Percentiles rank a stretch among this genome's conserved stretches.
phyloP scores from a whole-genome alignment of 1,284 basidiomycete species.

The Fomes fomentarius region DNA sequence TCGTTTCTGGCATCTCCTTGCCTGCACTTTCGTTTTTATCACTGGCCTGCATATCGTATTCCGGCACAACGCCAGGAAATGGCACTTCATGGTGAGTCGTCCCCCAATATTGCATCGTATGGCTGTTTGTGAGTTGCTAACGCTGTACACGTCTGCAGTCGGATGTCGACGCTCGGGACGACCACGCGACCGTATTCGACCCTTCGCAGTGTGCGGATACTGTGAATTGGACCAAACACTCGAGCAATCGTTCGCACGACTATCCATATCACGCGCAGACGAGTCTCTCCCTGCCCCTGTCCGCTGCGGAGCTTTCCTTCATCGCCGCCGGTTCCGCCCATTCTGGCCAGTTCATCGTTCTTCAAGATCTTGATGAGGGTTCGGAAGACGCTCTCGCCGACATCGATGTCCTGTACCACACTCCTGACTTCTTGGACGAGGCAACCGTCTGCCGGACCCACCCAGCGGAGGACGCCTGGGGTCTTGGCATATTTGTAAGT shows the following conservation, averaged over 20 bases:
- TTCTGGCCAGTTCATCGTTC: constrained; percentile 28
- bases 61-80: background rate
- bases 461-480: constrained; percentile 24
- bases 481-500: constrained; percentile 37
- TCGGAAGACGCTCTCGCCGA: constrained; percentile 25
- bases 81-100: background rate
- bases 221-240: background rate
- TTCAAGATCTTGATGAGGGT: constrained; percentile 16
- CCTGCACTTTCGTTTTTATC: constrained; percentile 11
- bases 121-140: no score
- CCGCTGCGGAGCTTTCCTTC: constrained; percentile 31
- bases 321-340: constrained; percentile 28
- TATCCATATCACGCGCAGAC: constrained; percentile 10
- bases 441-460: constrained; percentile 29
- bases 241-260: background rate
- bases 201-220: background rate
- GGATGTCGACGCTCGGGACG: no score
- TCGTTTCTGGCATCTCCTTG: constrained; percentile 17
- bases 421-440: constrained; percentile 18
- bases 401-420: constrained; percentile 24
- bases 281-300: constrained; percentile 28
- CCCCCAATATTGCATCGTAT: no score
- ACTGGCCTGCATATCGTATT: background rate
- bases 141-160: no score
- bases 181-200: background rate